phyloP scores from a whole-genome alignment of 192 early-diverging fungal species.

The Linnemannia elongata region DNA sequence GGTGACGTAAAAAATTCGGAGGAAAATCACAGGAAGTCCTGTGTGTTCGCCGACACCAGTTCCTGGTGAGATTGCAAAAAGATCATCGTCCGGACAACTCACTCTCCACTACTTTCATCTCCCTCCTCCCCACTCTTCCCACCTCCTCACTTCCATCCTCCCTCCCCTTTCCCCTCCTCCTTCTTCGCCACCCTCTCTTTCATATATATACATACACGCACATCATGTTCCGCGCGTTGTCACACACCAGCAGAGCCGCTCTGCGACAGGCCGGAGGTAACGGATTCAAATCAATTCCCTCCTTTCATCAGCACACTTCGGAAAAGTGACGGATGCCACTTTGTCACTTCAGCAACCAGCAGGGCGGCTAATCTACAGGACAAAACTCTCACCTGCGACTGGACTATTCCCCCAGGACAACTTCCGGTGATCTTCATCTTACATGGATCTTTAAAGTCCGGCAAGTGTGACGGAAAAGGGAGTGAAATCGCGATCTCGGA shows the following conservation, averaged over 20 bases:
- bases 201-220: slow-evolving; percentile 13
- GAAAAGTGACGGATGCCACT: neutral
- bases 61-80: slow-evolving; percentile 20
- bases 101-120: neutral
- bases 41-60: slow-evolving; percentile 3
- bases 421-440: neutral
- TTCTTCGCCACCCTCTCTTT: neutral
- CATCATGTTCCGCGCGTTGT: slow-evolving; percentile 51
- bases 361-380: neutral
- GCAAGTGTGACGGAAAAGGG: neutral
- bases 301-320: neutral
- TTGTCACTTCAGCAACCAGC: neutral
- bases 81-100: slow-evolving; percentile 3
- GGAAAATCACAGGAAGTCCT: neutral
- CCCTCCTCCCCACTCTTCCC: slow-evolving; percentile 14
- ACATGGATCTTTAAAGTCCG: slow-evolving; percentile 8
- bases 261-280: slow-evolving; percentile 48
- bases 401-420: neutral
- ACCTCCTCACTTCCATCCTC: neutral
- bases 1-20: neutral
- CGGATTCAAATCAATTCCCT: neutral
- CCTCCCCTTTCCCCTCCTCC: neutral
- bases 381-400: neutral
- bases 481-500: slow-evolving; percentile 1
- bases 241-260: slow-evolving; percentile 41